Conservation (phyloP, 805 yeast species). For the Millerago galiae region DNA sequence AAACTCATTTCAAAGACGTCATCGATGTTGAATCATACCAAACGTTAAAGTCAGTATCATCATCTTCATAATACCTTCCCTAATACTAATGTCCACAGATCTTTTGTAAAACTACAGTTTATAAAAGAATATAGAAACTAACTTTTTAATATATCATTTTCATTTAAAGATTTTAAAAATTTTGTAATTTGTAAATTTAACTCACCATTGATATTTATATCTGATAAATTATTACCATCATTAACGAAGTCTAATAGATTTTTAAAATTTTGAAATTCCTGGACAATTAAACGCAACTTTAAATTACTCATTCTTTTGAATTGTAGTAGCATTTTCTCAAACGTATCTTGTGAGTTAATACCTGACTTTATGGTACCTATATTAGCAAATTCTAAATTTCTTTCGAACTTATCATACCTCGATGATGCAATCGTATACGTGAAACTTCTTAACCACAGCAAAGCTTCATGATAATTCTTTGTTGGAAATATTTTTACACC, state of each 20-base stretch:
- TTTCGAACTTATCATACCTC: slow-evolving; percentile 47
- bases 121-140: slow-evolving; percentile 12
- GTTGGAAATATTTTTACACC: slow-evolving; percentile 47
- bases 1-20: slow-evolving; percentile 37
- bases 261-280: slow-evolving; percentile 35
- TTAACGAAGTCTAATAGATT: slow-evolving; percentile 23
- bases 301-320: slow-evolving; percentile 51
- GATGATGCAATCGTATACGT: slow-evolving; percentile 48
- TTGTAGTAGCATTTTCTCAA: slow-evolving; percentile 45
- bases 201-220: slow-evolving; percentile 35
- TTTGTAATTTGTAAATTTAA: slow-evolving; percentile 42
- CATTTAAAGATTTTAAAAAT: slow-evolving; percentile 45
- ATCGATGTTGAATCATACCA: slow-evolving; percentile 50
- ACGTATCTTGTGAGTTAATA: slow-evolving; percentile 38
- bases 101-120: slow-evolving; percentile 15
- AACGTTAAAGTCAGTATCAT: slow-evolving; percentile 38
- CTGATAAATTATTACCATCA: slow-evolving; percentile 36
- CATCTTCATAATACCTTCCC: slow-evolving; percentile 3
- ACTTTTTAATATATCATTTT: slow-evolving; percentile 30
- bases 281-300: slow-evolving; percentile 39
- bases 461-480: slow-evolving; percentile 38
- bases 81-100: slow-evolving; percentile 12
- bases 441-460: slow-evolving; percentile 49
- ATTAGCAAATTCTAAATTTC: slow-evolving; percentile 50
- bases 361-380: slow-evolving; percentile 54